Evolutionary conservation across 176 grass and related monocot genomes (phyloP).

Genomic region (Musa acuminata): DNA sequence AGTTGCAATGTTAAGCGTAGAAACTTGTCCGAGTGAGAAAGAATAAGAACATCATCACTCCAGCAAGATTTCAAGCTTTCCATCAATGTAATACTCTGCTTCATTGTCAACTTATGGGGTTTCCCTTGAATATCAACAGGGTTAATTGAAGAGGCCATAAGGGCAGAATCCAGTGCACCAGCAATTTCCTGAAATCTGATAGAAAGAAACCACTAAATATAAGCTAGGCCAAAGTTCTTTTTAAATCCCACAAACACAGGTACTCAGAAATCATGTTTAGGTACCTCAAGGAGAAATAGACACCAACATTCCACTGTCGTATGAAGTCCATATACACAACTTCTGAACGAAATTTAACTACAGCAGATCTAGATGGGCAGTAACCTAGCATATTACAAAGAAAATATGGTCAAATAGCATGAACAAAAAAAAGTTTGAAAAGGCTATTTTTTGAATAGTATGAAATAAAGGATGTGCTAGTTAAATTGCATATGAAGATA

Average conservation of each 20-base stretch:
- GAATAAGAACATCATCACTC: constrained; percentile 87
- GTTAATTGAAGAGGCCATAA: constrained; percentile 42
- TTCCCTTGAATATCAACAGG: constrained; percentile 45
- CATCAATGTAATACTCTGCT: constrained; percentile 80
- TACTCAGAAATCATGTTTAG: neutral
- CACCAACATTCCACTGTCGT: constrained; percentile 85
- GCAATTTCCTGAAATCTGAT: constrained; percentile 99
- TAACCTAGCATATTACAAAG: constrained; percentile 36
- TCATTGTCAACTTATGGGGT: constrained; percentile 38
- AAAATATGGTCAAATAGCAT: constrained; percentile 4
- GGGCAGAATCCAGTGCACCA: constrained; percentile 68
- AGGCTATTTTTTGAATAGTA: neutral
- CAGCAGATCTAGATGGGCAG: constrained; percentile 57
- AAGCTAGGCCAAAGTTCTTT: constrained; percentile 15
- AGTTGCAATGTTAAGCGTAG: constrained; percentile 89
- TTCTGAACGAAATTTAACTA: constrained; percentile 68
- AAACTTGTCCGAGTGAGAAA: constrained; percentile 89
- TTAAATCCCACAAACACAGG: constrained; percentile 3
- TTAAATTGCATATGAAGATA: neutral
- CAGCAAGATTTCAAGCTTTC: constrained; percentile 79
- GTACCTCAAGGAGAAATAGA: constrained; percentile 94
- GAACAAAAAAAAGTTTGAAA: neutral
- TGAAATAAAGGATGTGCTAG: neutral
- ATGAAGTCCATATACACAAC: constrained; percentile 68
- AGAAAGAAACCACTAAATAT: constrained; percentile 27